These are phyloP conservation scores for Phytophthora pinifolia DNA, from an alignment of 352 stramenopile genomes.

Conservation along the genomic window DNA sequence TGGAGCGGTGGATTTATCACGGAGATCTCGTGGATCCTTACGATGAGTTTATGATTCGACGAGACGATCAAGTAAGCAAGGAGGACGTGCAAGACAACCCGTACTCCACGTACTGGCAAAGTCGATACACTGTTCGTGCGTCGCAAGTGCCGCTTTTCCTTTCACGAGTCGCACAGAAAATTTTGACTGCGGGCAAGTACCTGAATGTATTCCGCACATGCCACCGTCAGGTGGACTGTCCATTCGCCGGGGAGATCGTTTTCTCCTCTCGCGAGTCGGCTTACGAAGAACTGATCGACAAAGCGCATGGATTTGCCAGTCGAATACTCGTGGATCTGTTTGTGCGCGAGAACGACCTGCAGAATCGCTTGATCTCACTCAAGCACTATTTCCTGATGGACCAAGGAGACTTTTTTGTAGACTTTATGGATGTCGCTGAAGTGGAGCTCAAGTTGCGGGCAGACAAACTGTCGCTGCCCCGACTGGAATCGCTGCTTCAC, in stretches of 20 bases:
- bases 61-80: slow-evolving; percentile 75
- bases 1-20: slow-evolving; percentile 90
- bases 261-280: slow-evolving; percentile 64
- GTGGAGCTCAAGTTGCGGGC: slow-evolving; percentile 90
- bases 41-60: slow-evolving; percentile 90
- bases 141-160: slow-evolving; percentile 86
- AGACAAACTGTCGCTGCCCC: slow-evolving; percentile 86
- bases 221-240: slow-evolving; percentile 73
- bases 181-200: slow-evolving; percentile 92
- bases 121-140: slow-evolving; percentile 77
- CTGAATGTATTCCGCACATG: slow-evolving; percentile 91
- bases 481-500: slow-evolving; percentile 94
- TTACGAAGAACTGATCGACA: slow-evolving; percentile 87
- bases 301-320: slow-evolving; percentile 82
- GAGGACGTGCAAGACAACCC: slow-evolving; percentile 87
- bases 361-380: slow-evolving; percentile 81
- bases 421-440: slow-evolving; percentile 97
- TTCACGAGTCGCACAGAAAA: slow-evolving; percentile 70
- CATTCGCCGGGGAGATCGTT: slow-evolving; percentile 68
- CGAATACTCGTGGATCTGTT: slow-evolving; percentile 76
- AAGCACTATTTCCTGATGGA: slow-evolving; percentile 99
- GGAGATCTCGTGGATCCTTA: slow-evolving; percentile 90
- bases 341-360: slow-evolving; percentile 80
- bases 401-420: slow-evolving; percentile 98
- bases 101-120: slow-evolving; percentile 91